Conservation (phyloP, 495 filamentous ascomycete species). For the Penicillium psychrofluorescens region DNA sequence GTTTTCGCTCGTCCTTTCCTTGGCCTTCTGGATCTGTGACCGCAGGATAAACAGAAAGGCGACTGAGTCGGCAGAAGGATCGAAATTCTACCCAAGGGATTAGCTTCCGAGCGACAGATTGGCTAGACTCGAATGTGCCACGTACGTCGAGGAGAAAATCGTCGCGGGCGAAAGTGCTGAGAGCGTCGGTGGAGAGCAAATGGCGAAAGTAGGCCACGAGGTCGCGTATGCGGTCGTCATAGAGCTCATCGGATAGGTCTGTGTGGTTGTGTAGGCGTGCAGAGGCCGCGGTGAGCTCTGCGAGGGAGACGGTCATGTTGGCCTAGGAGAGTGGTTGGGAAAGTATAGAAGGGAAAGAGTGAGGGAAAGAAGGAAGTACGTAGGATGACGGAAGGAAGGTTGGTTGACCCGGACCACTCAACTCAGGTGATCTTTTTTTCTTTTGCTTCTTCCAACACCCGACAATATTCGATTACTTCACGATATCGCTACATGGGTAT, state of each 20-base stretch:
- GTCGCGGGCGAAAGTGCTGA: conserved; percentile 7
- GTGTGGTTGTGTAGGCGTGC: conserved; percentile 4
- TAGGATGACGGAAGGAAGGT: background rate
- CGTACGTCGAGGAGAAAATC: conserved; percentile 26
- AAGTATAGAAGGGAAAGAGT: no score
- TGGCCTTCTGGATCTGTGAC: conserved; percentile 21
- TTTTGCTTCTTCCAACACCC: no score
- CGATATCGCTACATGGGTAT: no score
- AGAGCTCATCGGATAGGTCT: conserved; percentile 11
- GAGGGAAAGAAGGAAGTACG: background rate
- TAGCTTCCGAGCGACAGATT: background rate
- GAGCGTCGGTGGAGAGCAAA: conserved; percentile 8
- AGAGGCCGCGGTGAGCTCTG: conserved; percentile 8
- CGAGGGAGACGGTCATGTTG: conserved; percentile 5
- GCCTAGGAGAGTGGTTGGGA: background rate
- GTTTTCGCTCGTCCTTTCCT: conserved; percentile 11
- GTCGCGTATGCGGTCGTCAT: conserved; percentile 24
- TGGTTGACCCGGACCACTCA: no score
- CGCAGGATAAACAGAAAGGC: conserved; percentile 35
- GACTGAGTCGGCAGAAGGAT: conserved; percentile 35
- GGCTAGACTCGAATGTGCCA: background rate
- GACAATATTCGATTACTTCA: no score
- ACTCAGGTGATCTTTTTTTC: no score
- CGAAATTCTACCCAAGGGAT: conserved; percentile 22
- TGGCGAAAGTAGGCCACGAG: conserved; percentile 17